These are phyloP conservation scores for Penicillium sp. DNA, from an alignment of 2,329 filamentous ascomycete species.

Conservation along the genomic window DNA sequence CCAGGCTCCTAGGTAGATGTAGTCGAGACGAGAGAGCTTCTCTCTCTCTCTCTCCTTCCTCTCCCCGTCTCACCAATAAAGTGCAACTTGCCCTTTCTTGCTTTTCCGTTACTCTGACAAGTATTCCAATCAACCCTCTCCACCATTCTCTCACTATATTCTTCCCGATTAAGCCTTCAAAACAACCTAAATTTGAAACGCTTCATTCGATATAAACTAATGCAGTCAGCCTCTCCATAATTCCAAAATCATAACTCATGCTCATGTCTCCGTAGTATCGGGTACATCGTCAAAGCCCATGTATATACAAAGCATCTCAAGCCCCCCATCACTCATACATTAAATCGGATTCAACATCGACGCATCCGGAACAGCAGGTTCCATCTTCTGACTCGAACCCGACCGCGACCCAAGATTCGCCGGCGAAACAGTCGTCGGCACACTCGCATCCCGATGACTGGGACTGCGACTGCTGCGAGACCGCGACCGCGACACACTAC, in stretches of 20 bases:
- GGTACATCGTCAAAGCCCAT: background rate
- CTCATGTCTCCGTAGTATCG: background rate
- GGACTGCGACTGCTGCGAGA: constrained; percentile 35
- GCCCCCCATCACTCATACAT: constrained; percentile 10
- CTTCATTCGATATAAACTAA: background rate
- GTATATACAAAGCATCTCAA: background rate
- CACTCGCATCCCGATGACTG: constrained; percentile 23
- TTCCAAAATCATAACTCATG: background rate
- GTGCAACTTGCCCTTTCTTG: too few species aligned
- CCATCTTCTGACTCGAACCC: background rate
- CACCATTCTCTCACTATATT: too few species aligned
- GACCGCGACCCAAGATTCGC: constrained; percentile 22
- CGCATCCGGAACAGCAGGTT: constrained; percentile 31
- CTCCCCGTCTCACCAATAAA: too few species aligned
- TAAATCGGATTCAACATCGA: constrained; percentile 40
- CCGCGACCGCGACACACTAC: constrained; percentile 29
- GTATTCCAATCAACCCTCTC: too few species aligned
- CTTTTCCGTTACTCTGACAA: too few species aligned
- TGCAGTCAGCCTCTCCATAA: background rate
- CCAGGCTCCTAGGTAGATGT: too few species aligned
- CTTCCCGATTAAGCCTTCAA: too few species aligned
- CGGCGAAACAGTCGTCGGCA: constrained; percentile 22
- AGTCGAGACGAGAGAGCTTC: too few species aligned
- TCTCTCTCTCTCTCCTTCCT: too few species aligned
- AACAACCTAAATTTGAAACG: background rate